Evolutionary conservation across 1,284 basidiomycete genomes (phyloP).

Genomic region (Hemileccinum hortonii): DNA sequence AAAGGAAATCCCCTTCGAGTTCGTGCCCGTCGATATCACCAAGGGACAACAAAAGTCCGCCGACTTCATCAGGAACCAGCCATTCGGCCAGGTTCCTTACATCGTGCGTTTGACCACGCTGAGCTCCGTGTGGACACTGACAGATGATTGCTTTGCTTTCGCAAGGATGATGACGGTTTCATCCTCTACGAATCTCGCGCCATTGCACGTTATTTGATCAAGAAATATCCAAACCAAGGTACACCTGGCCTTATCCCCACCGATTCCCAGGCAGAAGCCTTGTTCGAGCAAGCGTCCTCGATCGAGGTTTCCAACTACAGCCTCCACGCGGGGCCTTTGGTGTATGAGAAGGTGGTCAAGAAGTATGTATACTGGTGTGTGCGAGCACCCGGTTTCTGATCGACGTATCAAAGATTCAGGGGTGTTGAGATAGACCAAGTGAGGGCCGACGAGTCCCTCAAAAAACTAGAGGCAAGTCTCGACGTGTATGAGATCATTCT

Average conservation of each 20-base stretch:
- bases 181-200: conserved; percentile 52
- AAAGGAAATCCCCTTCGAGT: conserved; percentile 50
- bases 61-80: conserved; percentile 49
- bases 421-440: conserved; percentile 25
- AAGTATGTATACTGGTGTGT: conserved; percentile 18
- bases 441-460: conserved; percentile 24
- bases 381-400: background rate
- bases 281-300: conserved; percentile 35
- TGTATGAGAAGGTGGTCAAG: conserved; percentile 38
- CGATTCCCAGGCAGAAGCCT: conserved; percentile 30
- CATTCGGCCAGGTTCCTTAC: conserved; percentile 68
- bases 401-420: background rate
- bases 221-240: conserved; percentile 43
- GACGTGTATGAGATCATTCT: conserved; percentile 49
- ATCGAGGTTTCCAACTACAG: conserved; percentile 34
- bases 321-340: conserved; percentile 15
- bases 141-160: background rate
- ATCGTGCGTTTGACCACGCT: conserved; percentile 39
- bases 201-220: conserved; percentile 49
- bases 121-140: background rate
- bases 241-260: conserved; percentile 34
- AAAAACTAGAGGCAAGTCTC: conserved; percentile 35
- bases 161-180: conserved; percentile 46
- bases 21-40: conserved; percentile 42
- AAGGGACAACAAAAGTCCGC: conserved; percentile 50